A percentile compares a stretch with the other conserved stretches of the same genome.
These are phyloP conservation scores for Halteria grandinella DNA, from an alignment of 73 alveolate genomes.

Conservation along the genomic window DNA sequence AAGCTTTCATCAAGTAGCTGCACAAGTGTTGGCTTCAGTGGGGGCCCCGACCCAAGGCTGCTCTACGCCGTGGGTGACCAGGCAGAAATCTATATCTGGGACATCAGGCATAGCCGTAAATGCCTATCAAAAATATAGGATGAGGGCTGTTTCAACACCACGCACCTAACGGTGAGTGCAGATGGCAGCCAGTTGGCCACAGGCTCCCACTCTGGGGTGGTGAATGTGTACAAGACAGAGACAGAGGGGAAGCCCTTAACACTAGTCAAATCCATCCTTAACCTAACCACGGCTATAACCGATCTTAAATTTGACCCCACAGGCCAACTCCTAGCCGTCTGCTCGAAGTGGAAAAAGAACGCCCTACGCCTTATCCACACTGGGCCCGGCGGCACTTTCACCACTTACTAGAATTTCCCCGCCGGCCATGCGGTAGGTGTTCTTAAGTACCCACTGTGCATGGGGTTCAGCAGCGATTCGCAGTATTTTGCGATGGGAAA, in stretches of 20 bases:
- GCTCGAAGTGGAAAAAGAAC: constrained; percentile 93
- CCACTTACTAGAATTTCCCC: constrained; percentile 86
- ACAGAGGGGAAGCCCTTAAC: constrained; percentile 29
- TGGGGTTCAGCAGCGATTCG: constrained; percentile 77
- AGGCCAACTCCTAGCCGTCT: constrained; percentile 74
- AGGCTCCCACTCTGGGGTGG: constrained; percentile 83
- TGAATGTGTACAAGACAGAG: constrained; percentile 69
- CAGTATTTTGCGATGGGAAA: constrained; percentile 85
- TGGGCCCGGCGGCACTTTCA: constrained; percentile 73
- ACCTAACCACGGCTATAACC: constrained; percentile 85
- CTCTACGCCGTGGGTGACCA: constrained; percentile 85
- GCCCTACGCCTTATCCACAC: constrained; percentile 84
- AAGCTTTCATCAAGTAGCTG: constrained; percentile 67
- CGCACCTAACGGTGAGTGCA: constrained; percentile 74
- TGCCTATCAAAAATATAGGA: constrained; percentile 82
- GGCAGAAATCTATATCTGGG: constrained; percentile 86
- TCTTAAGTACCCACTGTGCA: constrained; percentile 82
- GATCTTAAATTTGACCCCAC: constrained; percentile 75
- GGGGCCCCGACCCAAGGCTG: constrained; percentile 68
- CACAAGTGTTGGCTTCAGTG: constrained; percentile 72
- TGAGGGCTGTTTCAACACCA: constrained; percentile 84
- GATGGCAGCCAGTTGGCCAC: constrained; percentile 79
- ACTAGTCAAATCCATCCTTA: constrained; percentile 79
- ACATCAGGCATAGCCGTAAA: constrained; percentile 72
- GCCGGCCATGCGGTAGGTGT: constrained; percentile 71